phyloP scores from a whole-genome alignment of 306 rosid genomes.

The Casuarina cunninghamiana region DNA sequence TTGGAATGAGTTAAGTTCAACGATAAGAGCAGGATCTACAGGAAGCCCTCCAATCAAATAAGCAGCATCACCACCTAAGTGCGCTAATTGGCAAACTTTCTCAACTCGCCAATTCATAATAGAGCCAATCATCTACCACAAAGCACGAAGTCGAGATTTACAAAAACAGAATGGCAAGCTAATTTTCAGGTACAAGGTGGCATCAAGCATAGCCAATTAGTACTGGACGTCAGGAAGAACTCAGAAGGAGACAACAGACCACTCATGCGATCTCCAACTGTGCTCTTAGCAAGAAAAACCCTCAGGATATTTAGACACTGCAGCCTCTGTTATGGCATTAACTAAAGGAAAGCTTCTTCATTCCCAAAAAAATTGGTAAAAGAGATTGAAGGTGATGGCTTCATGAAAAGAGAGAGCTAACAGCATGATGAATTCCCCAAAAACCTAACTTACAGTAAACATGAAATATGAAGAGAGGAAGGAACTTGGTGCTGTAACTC shows the following conservation, averaged over 20 bases:
- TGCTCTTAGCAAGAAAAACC: not conserved
- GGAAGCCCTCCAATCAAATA: no score
- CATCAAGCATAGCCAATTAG: not conserved
- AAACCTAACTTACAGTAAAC: not conserved
- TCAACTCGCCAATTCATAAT: not conserved
- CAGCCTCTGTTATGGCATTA: not conserved
- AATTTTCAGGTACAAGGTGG: not conserved
- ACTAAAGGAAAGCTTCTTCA: not conserved
- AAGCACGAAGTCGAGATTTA: no score
- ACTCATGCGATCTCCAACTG: not conserved
- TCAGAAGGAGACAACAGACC: not conserved
- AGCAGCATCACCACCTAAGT: not conserved
- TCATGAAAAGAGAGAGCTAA: not conserved
- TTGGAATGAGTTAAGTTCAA: not conserved
- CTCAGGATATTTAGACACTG: not conserved
- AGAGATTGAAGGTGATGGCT: not conserved
- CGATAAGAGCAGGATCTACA: not conserved
- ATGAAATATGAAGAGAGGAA: slow-evolving; percentile 1
- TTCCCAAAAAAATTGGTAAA: not conserved
- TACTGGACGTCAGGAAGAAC: not conserved
- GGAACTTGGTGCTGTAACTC: not conserved
- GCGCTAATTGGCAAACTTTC: not conserved
- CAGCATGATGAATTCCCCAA: not conserved
- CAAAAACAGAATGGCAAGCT: not conserved
- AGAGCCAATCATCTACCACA: not conserved